phyloP scores from a whole-genome alignment of 306 rosid genomes.

The Quercus bicolor region DNA sequence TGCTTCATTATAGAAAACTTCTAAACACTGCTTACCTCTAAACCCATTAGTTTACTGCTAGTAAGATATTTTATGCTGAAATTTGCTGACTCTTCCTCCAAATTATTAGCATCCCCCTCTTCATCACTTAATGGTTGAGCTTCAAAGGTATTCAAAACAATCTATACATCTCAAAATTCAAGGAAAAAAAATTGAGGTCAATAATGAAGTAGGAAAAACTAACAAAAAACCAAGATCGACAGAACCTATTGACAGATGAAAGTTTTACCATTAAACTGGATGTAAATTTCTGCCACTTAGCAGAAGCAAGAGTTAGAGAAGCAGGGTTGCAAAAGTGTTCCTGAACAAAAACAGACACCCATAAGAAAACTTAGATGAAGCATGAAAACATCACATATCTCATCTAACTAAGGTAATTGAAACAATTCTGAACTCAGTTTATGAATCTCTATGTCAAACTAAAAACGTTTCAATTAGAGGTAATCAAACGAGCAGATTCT shows the following conservation, averaged over 20 bases:
- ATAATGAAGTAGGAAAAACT: constrained; percentile 3
- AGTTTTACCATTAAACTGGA: constrained; percentile 67
- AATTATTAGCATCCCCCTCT: constrained; percentile 86
- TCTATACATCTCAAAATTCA: constrained; percentile 42
- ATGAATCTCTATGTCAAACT: neutral
- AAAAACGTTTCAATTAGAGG: neutral
- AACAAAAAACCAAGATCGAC: neutral
- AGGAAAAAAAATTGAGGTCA: constrained; percentile 5
- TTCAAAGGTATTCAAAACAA: constrained; percentile 81
- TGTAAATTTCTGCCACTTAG: constrained; percentile 87
- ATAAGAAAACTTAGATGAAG: constrained; percentile 1
- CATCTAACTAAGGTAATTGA: neutral
- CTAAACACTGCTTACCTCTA: constrained; percentile 59
- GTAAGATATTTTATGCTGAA: constrained; percentile 98
- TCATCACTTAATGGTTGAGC: constrained; percentile 96
- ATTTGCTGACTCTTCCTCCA: constrained; percentile 84
- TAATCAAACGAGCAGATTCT: neutral
- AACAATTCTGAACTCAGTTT: neutral
- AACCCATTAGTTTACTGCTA: constrained; percentile 93
- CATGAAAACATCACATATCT: neutral
- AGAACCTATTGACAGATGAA: constrained; percentile 7
- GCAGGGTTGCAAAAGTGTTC: constrained; percentile 84
- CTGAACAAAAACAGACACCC: constrained; percentile 41
- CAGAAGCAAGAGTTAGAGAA: constrained; percentile 52
- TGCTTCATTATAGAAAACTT: constrained; percentile 6